These are phyloP conservation scores for Sclerospora graminicola DNA, from an alignment of 352 stramenopile genomes.

Conservation along the genomic window DNA sequence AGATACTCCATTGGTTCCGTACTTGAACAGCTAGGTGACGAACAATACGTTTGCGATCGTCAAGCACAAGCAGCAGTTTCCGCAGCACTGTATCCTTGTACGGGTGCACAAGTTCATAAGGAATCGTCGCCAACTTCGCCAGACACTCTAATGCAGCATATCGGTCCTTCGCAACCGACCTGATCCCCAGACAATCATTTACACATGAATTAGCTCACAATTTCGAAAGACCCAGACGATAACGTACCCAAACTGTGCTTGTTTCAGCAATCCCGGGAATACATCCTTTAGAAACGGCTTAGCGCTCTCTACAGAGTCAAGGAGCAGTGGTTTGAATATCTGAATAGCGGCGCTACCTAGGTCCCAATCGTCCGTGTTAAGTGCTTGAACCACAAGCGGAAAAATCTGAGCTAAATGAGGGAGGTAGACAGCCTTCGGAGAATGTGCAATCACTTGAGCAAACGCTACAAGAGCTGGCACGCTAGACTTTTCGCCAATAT, in stretches of 20 bases:
- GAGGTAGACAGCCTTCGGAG: slow-evolving; percentile 68
- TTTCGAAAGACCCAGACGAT: neutral
- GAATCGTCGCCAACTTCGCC: slow-evolving; percentile 63
- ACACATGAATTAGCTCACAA: neutral
- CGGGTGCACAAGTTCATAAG: slow-evolving; percentile 81
- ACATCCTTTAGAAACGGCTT: slow-evolving; percentile 82
- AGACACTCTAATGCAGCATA: slow-evolving; percentile 70
- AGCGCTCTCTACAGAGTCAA: slow-evolving; percentile 67
- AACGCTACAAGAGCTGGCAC: slow-evolving; percentile 66
- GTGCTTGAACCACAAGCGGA: slow-evolving; percentile 71
- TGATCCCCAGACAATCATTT: slow-evolving; percentile 12
- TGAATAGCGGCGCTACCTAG: slow-evolving; percentile 68
- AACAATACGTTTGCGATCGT: slow-evolving; percentile 84
- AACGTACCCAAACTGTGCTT: slow-evolving; percentile 67
- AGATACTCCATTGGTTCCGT: slow-evolving; percentile 85
- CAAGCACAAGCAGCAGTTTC: slow-evolving; percentile 59
- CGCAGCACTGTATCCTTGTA: slow-evolving; percentile 81
- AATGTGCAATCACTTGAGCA: slow-evolving; percentile 73
- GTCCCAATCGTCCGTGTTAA: slow-evolving; percentile 64
- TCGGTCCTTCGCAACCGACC: slow-evolving; percentile 48
- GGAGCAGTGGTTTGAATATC: slow-evolving; percentile 66
- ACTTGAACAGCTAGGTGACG: slow-evolving; percentile 81
- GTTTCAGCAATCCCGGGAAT: slow-evolving; percentile 73
- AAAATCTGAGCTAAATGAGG: slow-evolving; percentile 71
- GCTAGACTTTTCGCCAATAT: slow-evolving; percentile 27